Evolutionary conservation across 805 yeast species (phyloP).

Genomic region (Alloascoidea africana): DNA sequence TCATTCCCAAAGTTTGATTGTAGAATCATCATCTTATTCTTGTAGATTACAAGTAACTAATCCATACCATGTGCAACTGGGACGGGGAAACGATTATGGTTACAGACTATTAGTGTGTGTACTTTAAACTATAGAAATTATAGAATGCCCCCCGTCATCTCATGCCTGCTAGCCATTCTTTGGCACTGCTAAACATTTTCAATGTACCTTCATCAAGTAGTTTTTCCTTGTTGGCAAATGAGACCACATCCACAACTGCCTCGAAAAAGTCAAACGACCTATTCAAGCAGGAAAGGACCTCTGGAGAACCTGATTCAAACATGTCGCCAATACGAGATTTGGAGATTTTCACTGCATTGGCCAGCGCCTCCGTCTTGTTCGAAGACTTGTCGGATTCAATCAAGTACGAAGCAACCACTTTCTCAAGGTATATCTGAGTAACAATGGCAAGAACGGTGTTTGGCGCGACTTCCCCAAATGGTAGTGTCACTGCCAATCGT

Average conservation of each 20-base stretch:
- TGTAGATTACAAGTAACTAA: too few relatives aligned
- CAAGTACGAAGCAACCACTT: constrained; percentile 7
- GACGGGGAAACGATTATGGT: too few relatives aligned
- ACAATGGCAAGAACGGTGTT: constrained; percentile 51
- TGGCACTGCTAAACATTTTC: constrained; percentile 7
- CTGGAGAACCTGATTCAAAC: constrained; percentile 13
- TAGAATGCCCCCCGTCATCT: too few relatives aligned
- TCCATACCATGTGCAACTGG: too few relatives aligned
- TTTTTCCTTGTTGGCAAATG: constrained; percentile 24
- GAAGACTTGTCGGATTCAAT: constrained; percentile 1
- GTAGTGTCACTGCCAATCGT: constrained; percentile 35
- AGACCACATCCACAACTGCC: constrained; percentile 10
- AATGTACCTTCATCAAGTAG: constrained; percentile 18
- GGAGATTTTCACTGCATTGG: constrained; percentile 6
- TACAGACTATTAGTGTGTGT: too few relatives aligned
- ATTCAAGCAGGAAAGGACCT: constrained; percentile 11
- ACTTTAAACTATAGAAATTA: too few relatives aligned
- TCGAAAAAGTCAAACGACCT: constrained; percentile 16
- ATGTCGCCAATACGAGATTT: constrained; percentile 6
- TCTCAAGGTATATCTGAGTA: constrained; percentile 36
- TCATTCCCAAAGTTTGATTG: too few relatives aligned
- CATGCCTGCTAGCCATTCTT: constrained; percentile 9
- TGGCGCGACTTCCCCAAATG: constrained; percentile 42
- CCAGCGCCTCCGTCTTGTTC: constrained; percentile 7
- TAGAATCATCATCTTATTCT: too few relatives aligned